A percentile compares a stretch with the other conserved stretches of the same genome.
Conservation (phyloP, 2,329 filamentous ascomycete genomes). For the Ramularia endophylla region DNA sequence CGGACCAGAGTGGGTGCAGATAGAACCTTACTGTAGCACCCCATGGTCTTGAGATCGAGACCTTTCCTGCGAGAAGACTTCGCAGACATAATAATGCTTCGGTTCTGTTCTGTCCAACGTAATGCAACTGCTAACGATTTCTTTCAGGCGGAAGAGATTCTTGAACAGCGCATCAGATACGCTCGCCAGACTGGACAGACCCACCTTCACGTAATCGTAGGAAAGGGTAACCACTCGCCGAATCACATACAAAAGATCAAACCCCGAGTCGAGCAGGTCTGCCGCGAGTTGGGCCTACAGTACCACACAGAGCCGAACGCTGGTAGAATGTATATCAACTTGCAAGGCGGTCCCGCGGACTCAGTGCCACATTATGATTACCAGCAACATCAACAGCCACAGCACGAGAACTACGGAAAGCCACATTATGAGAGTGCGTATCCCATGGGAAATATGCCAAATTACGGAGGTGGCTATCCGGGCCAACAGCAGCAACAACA, state of each 20-base stretch:
- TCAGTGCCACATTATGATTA: conserved; percentile 35
- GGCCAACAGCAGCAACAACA: conserved; percentile 31
- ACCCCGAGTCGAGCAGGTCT: conserved; percentile 84
- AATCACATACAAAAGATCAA: conserved; percentile 90
- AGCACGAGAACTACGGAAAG: conserved; percentile 35
- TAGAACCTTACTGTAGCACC: too few species aligned
- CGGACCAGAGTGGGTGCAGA: too few species aligned
- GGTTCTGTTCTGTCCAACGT: too few species aligned
- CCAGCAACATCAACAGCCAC: conserved; percentile 36
- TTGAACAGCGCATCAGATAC: conserved; percentile 77
- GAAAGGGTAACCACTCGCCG: conserved; percentile 82
- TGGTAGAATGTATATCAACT: conserved; percentile 80
- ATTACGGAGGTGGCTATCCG: conserved; percentile 32
- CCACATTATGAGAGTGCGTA: conserved; percentile 36
- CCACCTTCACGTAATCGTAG: conserved; percentile 91
- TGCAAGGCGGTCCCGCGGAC: conserved; percentile 62
- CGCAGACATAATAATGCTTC: too few species aligned
- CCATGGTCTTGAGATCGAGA: too few species aligned
- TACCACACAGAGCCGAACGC: conserved; percentile 84
- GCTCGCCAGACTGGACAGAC: conserved; percentile 67
- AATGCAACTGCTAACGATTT: too few species aligned
- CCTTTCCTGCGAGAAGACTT: too few species aligned
- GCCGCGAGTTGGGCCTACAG: conserved; percentile 72
- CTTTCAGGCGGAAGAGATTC: conserved; percentile 66
- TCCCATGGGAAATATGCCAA: conserved; percentile 28